Evolutionary conservation across 2,329 filamentous ascomycete species (phyloP), one percentile per base, ranked within the genome.

Genomic region (Fusarium goolgardi): DNA sequence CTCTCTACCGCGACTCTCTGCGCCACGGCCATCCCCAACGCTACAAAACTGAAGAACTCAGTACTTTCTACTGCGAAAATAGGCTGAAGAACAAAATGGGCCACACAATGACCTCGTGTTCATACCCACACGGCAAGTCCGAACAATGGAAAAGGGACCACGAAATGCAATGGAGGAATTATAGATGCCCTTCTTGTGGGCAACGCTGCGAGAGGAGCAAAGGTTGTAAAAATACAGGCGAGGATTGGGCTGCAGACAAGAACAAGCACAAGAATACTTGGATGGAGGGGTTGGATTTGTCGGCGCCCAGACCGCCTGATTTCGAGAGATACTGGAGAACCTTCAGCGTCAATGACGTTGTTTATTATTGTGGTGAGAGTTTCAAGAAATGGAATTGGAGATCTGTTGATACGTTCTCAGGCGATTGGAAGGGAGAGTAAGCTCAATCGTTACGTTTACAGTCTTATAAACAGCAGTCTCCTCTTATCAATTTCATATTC

Each of bases 241-340:
- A 50, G 7, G 41, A 56, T 2, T 63, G 59, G 60, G 51, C 44
- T 0, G 18, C n/a, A 1, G 13, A 21, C 6, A 53, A 40, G 11
- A 13, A 23, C 9, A 10, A 39, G 20, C 1, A 16, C 3, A 27
- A 3, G 0, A 11, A 21, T 15, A 31, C 18, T 2, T 63, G 60
- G 60, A 34, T 32, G n/a, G 50, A 58, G 5, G 51, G 59, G 0
- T 37, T 58, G 0, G 37, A 63, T 2, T 18, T 35, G 1, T 29
- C 51, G 0, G 32, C 37, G 0, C 25, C 51, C 1, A 40, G 60
- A n/a, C 60, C 59, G 3, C 60, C 60, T 2, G 60, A 63, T 3
- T 63, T 63, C 18, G 60, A 63, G 29, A 57, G 18, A 0, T 18
- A 63, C 7, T 63, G 60, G 59, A 63, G 59, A 9, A 21, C 2